A percentile compares a stretch with the other conserved stretches of the same genome.
Conservation (phyloP, 2,329 filamentous ascomycete genomes). For the Daldinia sp. region DNA sequence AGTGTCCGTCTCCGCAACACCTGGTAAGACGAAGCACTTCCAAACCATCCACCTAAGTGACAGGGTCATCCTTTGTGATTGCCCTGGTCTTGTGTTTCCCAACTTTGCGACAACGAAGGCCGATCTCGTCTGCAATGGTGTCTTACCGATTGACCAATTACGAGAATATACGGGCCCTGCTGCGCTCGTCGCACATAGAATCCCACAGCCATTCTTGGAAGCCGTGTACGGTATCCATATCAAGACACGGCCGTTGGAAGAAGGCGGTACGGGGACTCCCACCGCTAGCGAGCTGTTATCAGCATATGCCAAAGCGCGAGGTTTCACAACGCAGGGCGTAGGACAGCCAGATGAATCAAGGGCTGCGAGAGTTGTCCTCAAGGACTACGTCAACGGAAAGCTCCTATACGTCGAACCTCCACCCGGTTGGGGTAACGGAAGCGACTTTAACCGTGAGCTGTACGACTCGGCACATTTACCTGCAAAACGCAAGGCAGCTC, state of each 20-base stretch:
- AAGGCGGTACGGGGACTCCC: conserved; percentile 88
- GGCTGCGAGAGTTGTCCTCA: conserved; percentile 87
- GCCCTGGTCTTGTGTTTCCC: conserved; percentile 96
- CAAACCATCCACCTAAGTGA: conserved; percentile 96
- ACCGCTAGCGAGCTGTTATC: conserved; percentile 85
- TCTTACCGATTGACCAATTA: conserved; percentile 95
- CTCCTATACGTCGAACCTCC: conserved; percentile 91
- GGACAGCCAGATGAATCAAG: conserved; percentile 94
- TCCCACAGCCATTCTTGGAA: conserved; percentile 89
- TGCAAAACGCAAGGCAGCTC: conserved; percentile 75
- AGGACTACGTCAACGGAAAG: conserved; percentile 98
- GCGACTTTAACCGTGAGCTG: conserved; percentile 86
- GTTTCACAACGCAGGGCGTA: conserved; percentile 87
- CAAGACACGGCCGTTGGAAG: conserved; percentile 78
- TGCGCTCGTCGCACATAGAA: conserved; percentile 81
- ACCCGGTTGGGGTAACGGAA: conserved; percentile 73
- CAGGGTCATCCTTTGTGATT: conserved; percentile 92
- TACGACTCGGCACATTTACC: conserved; percentile 87
- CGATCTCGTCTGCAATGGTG: conserved; percentile 92
- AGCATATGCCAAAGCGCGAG: conserved; percentile 87
- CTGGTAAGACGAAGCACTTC: conserved; percentile 99
- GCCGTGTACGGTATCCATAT: conserved; percentile 95
- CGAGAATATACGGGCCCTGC: conserved; percentile 91
- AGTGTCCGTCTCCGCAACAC: conserved; percentile 95
- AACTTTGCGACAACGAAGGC: conserved; percentile 98